A percentile compares a stretch with the other conserved stretches of the same genome.
phyloP scores from a whole-genome alignment of 2,329 filamentous ascomycete genomes.

The Penicillium hordei region DNA sequence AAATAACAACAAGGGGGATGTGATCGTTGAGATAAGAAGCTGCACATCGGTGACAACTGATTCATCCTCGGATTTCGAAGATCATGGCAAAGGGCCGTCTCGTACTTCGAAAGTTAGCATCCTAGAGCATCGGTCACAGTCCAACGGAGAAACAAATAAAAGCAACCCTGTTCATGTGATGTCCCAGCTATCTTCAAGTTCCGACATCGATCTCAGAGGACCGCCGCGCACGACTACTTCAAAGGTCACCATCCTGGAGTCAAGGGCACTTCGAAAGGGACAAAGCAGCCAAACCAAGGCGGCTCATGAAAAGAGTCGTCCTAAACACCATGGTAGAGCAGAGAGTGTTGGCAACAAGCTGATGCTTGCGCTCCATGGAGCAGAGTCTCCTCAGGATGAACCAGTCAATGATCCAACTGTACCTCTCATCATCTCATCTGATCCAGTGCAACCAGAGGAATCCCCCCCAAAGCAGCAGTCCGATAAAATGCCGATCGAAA shows the following conservation, averaged over 20 bases:
- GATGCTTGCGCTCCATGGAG: conserved; percentile 7
- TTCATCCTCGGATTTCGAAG: neutral
- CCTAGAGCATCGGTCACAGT: conserved; percentile 2
- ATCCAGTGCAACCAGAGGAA: conserved; percentile 1
- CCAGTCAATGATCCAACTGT: neutral
- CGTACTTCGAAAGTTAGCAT: conserved; percentile 7
- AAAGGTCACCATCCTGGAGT: conserved; percentile 5
- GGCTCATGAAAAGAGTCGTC: neutral
- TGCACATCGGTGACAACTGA: neutral
- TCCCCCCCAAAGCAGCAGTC: neutral
- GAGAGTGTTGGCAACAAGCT: conserved; percentile 6
- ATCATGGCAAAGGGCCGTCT: neutral
- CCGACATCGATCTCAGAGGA: neutral
- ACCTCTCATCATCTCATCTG: conserved; percentile 1
- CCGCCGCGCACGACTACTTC: neutral
- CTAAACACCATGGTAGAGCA: neutral
- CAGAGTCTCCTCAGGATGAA: neutral
- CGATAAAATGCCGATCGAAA: neutral
- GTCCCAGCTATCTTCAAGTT: neutral
- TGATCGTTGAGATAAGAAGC: conserved; percentile 16
- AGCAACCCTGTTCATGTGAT: neutral
- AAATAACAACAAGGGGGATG: neutral
- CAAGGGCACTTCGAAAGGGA: neutral
- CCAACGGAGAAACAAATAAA: neutral
- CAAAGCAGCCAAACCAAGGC: neutral